phyloP scores from a whole-genome alignment of 2,329 filamentous ascomycete genomes.

The Pseudogymnoascus sp. region DNA sequence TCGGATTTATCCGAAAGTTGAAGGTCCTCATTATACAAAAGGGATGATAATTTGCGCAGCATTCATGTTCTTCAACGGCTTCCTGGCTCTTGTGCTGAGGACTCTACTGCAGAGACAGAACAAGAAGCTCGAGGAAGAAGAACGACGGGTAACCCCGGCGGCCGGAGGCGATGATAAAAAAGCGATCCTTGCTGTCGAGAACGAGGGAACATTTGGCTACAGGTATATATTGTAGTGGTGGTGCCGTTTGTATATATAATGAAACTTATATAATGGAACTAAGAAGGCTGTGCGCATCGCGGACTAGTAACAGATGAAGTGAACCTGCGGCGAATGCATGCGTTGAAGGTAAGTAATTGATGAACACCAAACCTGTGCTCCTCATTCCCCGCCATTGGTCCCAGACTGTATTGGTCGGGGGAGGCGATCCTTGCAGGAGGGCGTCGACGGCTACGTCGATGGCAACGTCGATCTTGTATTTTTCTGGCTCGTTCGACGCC shows the following conservation, averaged over 20 bases:
- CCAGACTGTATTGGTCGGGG: neutral
- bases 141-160: neutral
- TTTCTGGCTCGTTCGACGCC: neutral
- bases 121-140: conserved; percentile 44
- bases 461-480: neutral
- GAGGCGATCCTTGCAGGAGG: neutral
- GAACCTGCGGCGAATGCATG: no score
- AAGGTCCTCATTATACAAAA: conserved; percentile 41
- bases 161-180: neutral
- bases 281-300: neutral
- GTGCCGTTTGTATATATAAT: neutral
- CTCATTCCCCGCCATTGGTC: neutral
- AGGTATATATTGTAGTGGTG: neutral
- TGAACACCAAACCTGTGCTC: neutral
- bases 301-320: neutral
- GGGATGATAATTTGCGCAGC: conserved; percentile 55
- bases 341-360: no score
- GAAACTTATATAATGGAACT: neutral
- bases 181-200: neutral
- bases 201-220: neutral
- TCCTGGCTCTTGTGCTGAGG: conserved; percentile 47
- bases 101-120: conserved; percentile 54
- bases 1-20: conserved; percentile 48
- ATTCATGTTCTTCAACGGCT: conserved; percentile 53
- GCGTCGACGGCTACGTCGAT: neutral